Evolutionary conservation across 2,329 filamentous ascomycete species (phyloP), one percentile per base, ranked within the genome.

Genomic region (Paraconiothyrium brasiliense): DNA sequence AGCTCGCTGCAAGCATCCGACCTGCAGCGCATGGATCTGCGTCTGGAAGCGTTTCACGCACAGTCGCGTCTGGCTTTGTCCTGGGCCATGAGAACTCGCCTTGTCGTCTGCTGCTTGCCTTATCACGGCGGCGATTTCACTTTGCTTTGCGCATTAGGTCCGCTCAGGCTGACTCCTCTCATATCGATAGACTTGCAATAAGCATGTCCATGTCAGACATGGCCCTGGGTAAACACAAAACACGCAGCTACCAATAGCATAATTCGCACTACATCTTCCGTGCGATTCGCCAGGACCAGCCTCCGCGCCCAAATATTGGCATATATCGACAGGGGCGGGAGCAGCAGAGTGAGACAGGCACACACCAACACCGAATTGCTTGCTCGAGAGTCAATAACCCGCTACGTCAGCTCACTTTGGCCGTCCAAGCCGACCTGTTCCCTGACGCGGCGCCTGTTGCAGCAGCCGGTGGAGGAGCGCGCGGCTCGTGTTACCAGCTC

Each of bases 231-330:
- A 54, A 58, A 41, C 39, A 16, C 39, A 41, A 41, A 20, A 63
- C 56, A 41, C 61, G 61, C 64, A 59, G 67, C 64, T 65, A 60
- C 72, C 73, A 76, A 76, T 75, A 67, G 70, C 63, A 73, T 71
- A 75, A 74, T 71, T 68, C 67, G 51, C 64, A 63, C 52, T 30
- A 27, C 41, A 35, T 16, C 49, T 39, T 54, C 52, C 30, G 9
- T 34, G 48, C 62, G 64, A 75, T 77, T 75, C 67, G 69, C 48
- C 61, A 59, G 48, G 52, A 22, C 44, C 44, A 24, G 43, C 54
- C 54, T 63, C 68, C 69, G 69, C 66, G 63, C 57, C 55, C 54
- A 52, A 58, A 60, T 39, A 57, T 43, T 39, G 58, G 48, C 51
- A 56, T 43, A 57, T 66, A 70, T 67, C 49, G 63, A 60, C 70